Evolutionary conservation across 1,139 yeast species (phyloP).

Genomic region (Kurtzmaniella quercitrusa): DNA sequence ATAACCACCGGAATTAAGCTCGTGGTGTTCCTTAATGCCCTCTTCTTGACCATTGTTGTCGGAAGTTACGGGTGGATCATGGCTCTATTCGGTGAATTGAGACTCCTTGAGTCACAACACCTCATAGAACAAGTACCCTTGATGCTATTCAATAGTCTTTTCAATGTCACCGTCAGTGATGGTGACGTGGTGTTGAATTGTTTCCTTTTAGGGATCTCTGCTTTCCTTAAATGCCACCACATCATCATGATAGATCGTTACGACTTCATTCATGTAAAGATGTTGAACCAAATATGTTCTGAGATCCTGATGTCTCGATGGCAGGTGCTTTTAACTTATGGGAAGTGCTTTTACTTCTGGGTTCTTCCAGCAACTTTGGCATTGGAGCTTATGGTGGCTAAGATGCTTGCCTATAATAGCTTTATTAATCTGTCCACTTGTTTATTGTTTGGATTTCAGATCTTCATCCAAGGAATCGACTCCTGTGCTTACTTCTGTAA

Average conservation of each 20-base stretch:
- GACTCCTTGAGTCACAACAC: slow-evolving; percentile 75
- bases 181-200: slow-evolving; percentile 48
- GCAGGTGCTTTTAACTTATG: slow-evolving; percentile 20
- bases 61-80: slow-evolving; percentile 43
- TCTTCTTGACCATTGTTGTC: slow-evolving; percentile 33
- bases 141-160: slow-evolving; percentile 50
- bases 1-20: slow-evolving; percentile 34
- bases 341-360: slow-evolving; percentile 20
- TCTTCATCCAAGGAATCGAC: slow-evolving; percentile 61
- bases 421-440: slow-evolving; percentile 49
- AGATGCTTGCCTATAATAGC: slow-evolving; percentile 55
- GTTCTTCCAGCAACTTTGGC: slow-evolving; percentile 37
- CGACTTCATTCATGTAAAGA: slow-evolving; percentile 45
- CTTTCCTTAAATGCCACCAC: slow-evolving; percentile 67
- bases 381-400: slow-evolving; percentile 51
- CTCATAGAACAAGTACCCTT: slow-evolving; percentile 67
- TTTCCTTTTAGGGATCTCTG: slow-evolving; percentile 38
- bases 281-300: slow-evolving; percentile 20
- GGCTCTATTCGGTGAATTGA: slow-evolving; percentile 68
- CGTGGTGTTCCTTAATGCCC: slow-evolving; percentile 27
- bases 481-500: slow-evolving; percentile 46
- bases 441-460: slow-evolving; percentile 71
- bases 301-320: slow-evolving; percentile 15
- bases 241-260: slow-evolving; percentile 66
- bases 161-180: slow-evolving; percentile 58